phyloP scores from a whole-genome alignment of 192 early-diverging fungal species.

The Coemansia sp. region DNA sequence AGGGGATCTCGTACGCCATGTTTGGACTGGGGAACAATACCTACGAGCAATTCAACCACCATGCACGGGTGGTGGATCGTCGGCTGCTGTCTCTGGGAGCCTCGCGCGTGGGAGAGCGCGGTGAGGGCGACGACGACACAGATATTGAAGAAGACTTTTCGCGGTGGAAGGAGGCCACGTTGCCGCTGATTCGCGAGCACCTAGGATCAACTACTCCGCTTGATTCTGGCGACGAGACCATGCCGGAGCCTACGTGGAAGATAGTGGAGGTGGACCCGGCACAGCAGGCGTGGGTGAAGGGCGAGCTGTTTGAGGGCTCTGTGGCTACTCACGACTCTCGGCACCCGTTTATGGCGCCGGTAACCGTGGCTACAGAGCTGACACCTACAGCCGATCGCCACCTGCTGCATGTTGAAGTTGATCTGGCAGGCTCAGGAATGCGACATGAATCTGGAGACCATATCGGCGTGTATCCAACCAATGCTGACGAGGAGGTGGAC shows the following conservation, averaged over 20 bases:
- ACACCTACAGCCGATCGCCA: constrained; percentile 71
- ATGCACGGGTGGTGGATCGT: constrained; percentile 67
- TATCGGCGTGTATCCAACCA: constrained; percentile 86
- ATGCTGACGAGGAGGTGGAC: constrained; percentile 75
- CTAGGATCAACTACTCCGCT: constrained; percentile 57
- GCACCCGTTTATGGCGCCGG: constrained; percentile 76
- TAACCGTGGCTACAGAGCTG: constrained; percentile 63
- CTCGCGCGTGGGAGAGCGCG: constrained; percentile 67
- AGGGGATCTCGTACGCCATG: constrained; percentile 49
- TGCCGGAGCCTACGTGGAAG: constrained; percentile 54
- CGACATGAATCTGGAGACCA: constrained; percentile 94
- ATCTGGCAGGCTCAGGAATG: constrained; percentile 75
- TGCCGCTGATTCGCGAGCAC: constrained; percentile 71
- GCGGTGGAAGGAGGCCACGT: constrained; percentile 86
- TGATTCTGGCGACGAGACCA: constrained; percentile 28
- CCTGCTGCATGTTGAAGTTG: constrained; percentile 93
- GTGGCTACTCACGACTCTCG: constrained; percentile 74
- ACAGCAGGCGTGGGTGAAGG: constrained; percentile 34
- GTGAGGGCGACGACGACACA: constrained; percentile 97
- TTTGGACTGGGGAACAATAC: constrained; percentile 58
- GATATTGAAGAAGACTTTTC: constrained; percentile 96
- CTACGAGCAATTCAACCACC: constrained; percentile 76
- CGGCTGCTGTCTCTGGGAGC: constrained; percentile 73
- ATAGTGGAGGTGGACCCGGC: constrained; percentile 55
- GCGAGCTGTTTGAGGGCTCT: constrained; percentile 29